These are phyloP conservation scores for Xylaria longipes DNA, from an alignment of 495 filamentous ascomycete genomes.

Conservation along the genomic window DNA sequence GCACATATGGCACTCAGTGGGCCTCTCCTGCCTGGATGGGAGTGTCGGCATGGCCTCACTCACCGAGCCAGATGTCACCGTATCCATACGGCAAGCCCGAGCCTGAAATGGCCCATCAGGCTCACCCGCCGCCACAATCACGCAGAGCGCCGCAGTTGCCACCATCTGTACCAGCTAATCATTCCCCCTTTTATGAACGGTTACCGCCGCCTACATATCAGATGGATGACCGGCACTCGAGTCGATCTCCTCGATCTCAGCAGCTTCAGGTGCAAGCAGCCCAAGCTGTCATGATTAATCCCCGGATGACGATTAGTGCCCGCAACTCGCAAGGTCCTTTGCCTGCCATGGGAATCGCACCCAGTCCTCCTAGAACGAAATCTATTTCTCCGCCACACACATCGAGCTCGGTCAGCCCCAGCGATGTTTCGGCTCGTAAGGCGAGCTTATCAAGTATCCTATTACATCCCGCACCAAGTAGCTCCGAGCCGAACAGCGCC, in stretches of 20 bases:
- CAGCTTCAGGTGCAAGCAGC: conserved; percentile 42
- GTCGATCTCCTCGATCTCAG: conserved; percentile 47
- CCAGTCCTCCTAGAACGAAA: conserved; percentile 39
- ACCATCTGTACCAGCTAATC: conserved; percentile 29
- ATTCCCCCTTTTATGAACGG: conserved; percentile 30
- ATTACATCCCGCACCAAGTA: conserved; percentile 42
- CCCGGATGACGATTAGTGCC: conserved; percentile 34
- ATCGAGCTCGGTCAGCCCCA: conserved; percentile 32
- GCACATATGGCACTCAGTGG: conserved; percentile 42
- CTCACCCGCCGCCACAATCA: conserved; percentile 33
- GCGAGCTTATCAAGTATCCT: conserved; percentile 46
- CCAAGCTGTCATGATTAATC: conserved; percentile 46
- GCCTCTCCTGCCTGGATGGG: conserved; percentile 47
- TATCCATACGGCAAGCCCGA: conserved; percentile 31
- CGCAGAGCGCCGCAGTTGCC: conserved; percentile 36
- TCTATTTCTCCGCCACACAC: conserved; percentile 45
- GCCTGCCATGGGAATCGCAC: conserved; percentile 33
- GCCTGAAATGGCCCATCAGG: conserved; percentile 31
- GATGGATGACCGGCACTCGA: conserved; percentile 23
- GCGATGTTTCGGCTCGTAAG: conserved; percentile 36
- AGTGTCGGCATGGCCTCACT: conserved; percentile 67
- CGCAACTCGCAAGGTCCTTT: conserved; percentile 42
- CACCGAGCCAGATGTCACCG: conserved; percentile 52
- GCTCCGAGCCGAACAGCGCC: conserved; percentile 50
- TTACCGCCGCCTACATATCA: conserved; percentile 31